Conservation (phyloP, 192 early-diverging fungal genomes). For the Coemansia sp. region DNA sequence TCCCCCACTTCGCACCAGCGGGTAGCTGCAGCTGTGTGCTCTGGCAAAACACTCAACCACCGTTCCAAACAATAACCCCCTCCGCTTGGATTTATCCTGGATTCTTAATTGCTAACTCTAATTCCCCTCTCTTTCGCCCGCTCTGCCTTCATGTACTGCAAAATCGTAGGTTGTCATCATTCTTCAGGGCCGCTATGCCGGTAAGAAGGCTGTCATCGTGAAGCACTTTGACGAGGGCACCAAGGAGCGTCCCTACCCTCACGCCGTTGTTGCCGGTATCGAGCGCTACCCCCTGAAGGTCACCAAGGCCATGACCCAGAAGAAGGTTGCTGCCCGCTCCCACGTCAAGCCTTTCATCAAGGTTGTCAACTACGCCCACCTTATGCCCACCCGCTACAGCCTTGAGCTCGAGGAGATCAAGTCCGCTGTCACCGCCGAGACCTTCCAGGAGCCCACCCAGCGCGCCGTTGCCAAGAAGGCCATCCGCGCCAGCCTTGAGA, state of each 20-base stretch:
- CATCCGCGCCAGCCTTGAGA: slow-evolving; percentile 94
- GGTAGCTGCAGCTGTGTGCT: too few relatives aligned
- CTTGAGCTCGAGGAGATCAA: slow-evolving; percentile 94
- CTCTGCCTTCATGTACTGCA: too few relatives aligned
- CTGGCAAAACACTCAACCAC: too few relatives aligned
- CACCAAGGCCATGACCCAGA: slow-evolving; percentile 90
- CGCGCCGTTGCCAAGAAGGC: slow-evolving; percentile 85
- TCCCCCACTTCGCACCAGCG: too few relatives aligned
- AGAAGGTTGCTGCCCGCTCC: slow-evolving; percentile 93
- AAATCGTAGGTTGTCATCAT: slow-evolving; percentile 84
- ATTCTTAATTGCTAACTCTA: slow-evolving; percentile 9
- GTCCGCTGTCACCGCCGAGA: slow-evolving; percentile 76
- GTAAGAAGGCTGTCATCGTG: slow-evolving; percentile 99
- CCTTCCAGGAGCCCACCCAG: slow-evolving; percentile 94
- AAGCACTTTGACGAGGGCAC: slow-evolving; percentile 95
- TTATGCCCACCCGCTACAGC: slow-evolving; percentile 99
- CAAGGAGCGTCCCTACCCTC: slow-evolving; percentile 92
- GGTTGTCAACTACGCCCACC: slow-evolving; percentile 98
- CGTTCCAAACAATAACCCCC: too few relatives aligned
- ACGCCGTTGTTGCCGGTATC: slow-evolving; percentile 97
- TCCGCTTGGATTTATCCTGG: background rate
- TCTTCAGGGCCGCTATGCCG: slow-evolving; percentile 96
- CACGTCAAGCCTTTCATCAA: slow-evolving; percentile 99
- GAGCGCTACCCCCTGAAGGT: slow-evolving; percentile 97
- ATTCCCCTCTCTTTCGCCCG: background rate